Evolutionary conservation across 257 asterid genomes (phyloP).

Genomic region (Solanum rostratum): DNA sequence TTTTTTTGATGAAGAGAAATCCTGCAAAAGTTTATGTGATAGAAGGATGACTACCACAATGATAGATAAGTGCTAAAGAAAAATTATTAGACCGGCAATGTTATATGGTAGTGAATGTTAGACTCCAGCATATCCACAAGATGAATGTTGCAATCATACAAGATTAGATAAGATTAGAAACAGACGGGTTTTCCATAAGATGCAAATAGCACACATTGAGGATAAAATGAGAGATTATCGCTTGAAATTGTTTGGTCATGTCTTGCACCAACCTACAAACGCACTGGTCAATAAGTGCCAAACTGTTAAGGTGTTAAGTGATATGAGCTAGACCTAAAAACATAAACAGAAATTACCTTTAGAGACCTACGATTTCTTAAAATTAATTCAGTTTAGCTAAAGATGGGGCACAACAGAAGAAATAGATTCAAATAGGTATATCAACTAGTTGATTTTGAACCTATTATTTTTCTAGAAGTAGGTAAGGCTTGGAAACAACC

Average conservation of each 20-base stretch:
- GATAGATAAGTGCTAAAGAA: background rate
- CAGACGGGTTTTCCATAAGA: background rate
- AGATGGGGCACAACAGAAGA: background rate
- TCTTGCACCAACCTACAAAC: background rate
- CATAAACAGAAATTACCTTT: background rate
- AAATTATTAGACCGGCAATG: background rate
- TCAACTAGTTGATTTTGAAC: background rate
- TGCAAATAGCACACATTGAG: background rate
- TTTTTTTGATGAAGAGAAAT: too few relatives aligned
- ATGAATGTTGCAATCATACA: background rate
- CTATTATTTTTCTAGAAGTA: background rate
- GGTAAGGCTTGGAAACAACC: too few relatives aligned
- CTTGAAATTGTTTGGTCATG: background rate
- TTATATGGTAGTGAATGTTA: background rate
- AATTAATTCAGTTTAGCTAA: background rate
- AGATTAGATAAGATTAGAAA: background rate
- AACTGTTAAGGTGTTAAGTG: background rate
- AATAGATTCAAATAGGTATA: too few relatives aligned
- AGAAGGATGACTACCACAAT: background rate
- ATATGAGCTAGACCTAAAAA: background rate
- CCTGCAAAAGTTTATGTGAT: background rate
- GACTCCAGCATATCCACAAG: background rate
- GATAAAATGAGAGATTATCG: background rate
- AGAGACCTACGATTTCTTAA: background rate
- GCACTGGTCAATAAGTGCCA: background rate